phyloP scores from a whole-genome alignment of 495 filamentous ascomycete species.

The Hypoxylon cercidicola region DNA sequence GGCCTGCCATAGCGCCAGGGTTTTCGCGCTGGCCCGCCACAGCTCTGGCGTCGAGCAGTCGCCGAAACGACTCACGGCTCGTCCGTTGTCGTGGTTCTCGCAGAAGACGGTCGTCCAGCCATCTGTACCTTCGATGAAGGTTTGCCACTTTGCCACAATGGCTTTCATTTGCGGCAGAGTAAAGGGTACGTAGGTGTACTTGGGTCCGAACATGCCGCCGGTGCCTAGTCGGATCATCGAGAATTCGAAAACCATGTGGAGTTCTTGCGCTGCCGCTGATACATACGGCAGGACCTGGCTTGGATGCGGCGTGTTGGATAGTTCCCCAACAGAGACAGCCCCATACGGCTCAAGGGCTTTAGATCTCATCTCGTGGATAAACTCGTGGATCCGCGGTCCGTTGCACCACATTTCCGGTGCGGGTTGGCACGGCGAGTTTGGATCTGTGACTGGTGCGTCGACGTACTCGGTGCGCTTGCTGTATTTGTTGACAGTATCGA shows the following conservation, averaged over 20 bases:
- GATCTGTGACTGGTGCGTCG: constrained; percentile 68
- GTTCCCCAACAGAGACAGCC: constrained; percentile 76
- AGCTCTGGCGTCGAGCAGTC: constrained; percentile 58
- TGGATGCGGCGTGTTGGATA: constrained; percentile 69
- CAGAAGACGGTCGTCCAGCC: constrained; percentile 78
- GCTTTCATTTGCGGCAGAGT: constrained; percentile 66
- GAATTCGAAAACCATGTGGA: constrained; percentile 83
- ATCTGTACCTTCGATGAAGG: constrained; percentile 72
- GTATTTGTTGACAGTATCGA: constrained; percentile 72
- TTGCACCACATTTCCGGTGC: constrained; percentile 68
- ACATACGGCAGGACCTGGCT: constrained; percentile 70
- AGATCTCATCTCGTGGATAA: constrained; percentile 66
- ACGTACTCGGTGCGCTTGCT: constrained; percentile 70
- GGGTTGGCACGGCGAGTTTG: constrained; percentile 50
- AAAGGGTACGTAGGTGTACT: constrained; percentile 55
- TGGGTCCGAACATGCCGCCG: constrained; percentile 40
- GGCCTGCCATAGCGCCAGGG: constrained; percentile 68
- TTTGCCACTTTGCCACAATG: constrained; percentile 72
- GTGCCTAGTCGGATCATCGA: constrained; percentile 71
- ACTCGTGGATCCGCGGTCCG: constrained; percentile 74
- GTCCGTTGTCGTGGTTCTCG: constrained; percentile 79
- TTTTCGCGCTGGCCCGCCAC: constrained; percentile 64
- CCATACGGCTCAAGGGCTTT: constrained; percentile 75
- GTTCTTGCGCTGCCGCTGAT: constrained; percentile 65
- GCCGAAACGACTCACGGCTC: constrained; percentile 69